phyloP scores from a whole-genome alignment of 2,329 filamentous ascomycete species.

The Stagonosporopsis cucurbitacearum region DNA sequence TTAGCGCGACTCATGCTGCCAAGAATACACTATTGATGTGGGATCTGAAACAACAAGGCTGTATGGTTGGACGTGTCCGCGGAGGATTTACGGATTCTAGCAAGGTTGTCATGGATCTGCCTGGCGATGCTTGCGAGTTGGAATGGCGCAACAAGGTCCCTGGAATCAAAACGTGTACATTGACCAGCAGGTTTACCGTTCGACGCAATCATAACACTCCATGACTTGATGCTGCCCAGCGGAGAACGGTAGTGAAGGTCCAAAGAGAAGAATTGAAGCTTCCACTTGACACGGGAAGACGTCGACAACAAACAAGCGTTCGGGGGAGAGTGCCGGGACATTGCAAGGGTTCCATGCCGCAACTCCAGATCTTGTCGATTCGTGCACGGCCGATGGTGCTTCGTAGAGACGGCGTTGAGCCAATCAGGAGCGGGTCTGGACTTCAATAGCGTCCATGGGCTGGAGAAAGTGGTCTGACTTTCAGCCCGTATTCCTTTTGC shows the following conservation, averaged over 20 bases:
- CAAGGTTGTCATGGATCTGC: constrained; percentile 1
- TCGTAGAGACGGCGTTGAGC: not conserved
- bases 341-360: constrained; percentile 3
- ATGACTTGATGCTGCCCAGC: not conserved
- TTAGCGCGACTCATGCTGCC: not conserved
- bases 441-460: not conserved
- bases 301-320: not conserved
- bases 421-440: constrained; percentile 9
- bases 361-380: constrained; percentile 14
- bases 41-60: not conserved
- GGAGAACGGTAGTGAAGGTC: not conserved
- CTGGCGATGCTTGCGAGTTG: not conserved
- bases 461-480: constrained; percentile 14
- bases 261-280: not conserved
- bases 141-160: not conserved
- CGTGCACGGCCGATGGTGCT: constrained; percentile 7
- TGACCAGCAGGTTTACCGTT: not conserved
- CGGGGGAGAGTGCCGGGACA: not conserved
- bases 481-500: not conserved
- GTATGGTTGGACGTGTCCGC: not conserved
- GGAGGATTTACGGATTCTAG: not conserved
- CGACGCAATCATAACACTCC: not conserved
- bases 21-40: not conserved
- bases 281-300: not conserved
- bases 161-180: not conserved